Evolutionary conservation across 148 eudicot species (phyloP).

Genomic region (Tetragonia tetragonoides): DNA sequence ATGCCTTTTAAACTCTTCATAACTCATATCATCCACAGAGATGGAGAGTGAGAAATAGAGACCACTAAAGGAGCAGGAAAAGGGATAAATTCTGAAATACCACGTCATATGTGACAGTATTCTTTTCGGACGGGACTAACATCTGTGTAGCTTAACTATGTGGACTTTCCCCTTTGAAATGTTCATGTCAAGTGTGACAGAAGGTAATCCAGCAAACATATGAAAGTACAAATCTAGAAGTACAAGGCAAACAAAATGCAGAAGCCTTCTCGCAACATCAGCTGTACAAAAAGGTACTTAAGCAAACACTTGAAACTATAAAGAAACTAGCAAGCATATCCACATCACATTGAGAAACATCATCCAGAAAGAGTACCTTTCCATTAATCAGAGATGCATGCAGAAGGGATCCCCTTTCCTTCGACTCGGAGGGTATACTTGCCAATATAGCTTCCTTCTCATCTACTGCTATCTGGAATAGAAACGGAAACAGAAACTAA

Average conservation of each 20-base stretch:
- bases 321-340: background rate
- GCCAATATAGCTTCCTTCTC: slow-evolving; percentile 82
- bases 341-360: background rate
- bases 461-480: slow-evolving; percentile 73
- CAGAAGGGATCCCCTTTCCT: slow-evolving; percentile 59
- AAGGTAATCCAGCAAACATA: background rate
- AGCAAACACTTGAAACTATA: slow-evolving; percentile 1
- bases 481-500: background rate
- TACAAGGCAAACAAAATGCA: background rate
- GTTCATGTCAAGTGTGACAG: background rate
- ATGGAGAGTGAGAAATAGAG: background rate
- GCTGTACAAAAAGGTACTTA: background rate
- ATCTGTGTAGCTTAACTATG: background rate
- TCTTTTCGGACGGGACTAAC: background rate
- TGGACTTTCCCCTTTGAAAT: background rate
- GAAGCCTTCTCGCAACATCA: background rate
- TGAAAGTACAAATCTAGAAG: background rate
- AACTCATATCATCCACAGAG: slow-evolving; percentile 1
- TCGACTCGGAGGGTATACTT: slow-evolving; percentile 66
- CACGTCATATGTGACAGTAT: background rate
- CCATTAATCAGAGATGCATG: slow-evolving; percentile 80
- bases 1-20: background rate
- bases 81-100: background rate
- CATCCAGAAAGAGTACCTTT: slow-evolving; percentile 50
- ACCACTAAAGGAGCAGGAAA: background rate